Base-by-base conservation (phyloP, 257 asterid genomes). In the Capsicum chinense region DNA sequence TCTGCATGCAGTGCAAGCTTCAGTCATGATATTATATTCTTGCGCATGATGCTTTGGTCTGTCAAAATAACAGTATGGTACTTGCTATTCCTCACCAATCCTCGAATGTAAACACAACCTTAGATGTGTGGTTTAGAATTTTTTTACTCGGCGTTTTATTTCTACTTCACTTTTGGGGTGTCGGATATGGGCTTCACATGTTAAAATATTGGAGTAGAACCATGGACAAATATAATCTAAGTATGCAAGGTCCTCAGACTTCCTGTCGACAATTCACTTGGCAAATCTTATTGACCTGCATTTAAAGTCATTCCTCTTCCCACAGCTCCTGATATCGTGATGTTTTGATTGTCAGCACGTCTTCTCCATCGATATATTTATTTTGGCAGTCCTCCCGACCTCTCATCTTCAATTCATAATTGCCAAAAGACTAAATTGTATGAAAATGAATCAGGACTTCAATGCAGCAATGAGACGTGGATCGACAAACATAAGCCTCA, bases 401-500 rank as follows among this genome's bases (percentile, higher is more conserved):
- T 50, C 57, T 26, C 15, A 5, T 15, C 12, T 52, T 73, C 79
- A 56, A 62, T 21, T 71, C 79, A 83, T 42, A 3, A 8, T 62
- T 84, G 17, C 71, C 79, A 63, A 16, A 33, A 54, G 26, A n/a
- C 74, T 54, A 71, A 71, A 79, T 83, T 67, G 80, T 44, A 60
- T 82, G 78, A 58, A 62, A 83, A 56, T 70, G 66, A 76, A 56
- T 67, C 86, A 95, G 98, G 95, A 87, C 67, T 57, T 14, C 82
- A 80, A 56, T 85, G 86, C 85, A 89, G 87, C 88, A 88, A 76
- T 85, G 97, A 91, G 85, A 89, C 88, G 71, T 95, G 98, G 99
- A 94, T 89, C 54, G 92, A 91, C 80, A 95, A 89, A 87, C 91
- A 92, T 83, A 93, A 84, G 88, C 99, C 99, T 83, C 85, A 79